Percentiles rank a stretch among this genome's conserved stretches.
Conservation (phyloP, 192 early-diverging fungal species). For the Podila horticola region DNA sequence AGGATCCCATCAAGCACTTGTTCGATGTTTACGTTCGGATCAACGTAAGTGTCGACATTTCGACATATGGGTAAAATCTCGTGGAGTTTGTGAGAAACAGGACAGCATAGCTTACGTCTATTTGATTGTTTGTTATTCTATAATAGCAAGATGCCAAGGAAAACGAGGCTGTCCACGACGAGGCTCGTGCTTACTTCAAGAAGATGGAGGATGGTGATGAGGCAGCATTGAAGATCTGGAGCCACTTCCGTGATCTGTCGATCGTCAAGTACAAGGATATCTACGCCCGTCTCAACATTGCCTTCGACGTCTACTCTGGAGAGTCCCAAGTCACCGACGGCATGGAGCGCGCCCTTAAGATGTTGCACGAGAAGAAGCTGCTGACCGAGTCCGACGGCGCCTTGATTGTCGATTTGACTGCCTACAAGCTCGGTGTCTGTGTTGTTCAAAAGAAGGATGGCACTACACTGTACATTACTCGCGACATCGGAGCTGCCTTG, state of each 20-base stretch:
- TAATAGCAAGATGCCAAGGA: constrained; percentile 69
- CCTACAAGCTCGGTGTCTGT: constrained; percentile 84
- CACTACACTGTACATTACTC: constrained; percentile 92
- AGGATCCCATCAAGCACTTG: constrained; percentile 90
- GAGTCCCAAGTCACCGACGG: constrained; percentile 90
- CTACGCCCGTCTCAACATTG: constrained; percentile 89
- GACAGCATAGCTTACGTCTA: constrained; percentile 15
- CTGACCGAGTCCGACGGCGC: constrained; percentile 85
- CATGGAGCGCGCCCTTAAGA: constrained; percentile 73
- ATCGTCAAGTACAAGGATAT: constrained; percentile 94
- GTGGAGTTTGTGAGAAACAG: background rate
- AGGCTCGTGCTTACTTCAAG: constrained; percentile 92
- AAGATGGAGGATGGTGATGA: constrained; percentile 95
- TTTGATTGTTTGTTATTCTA: background rate
- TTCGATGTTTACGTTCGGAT: constrained; percentile 94
- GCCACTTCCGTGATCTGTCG: constrained; percentile 86
- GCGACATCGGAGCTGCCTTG: constrained; percentile 96
- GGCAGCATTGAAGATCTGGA: constrained; percentile 83
- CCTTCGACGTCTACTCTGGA: constrained; percentile 96
- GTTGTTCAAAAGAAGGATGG: constrained; percentile 93
- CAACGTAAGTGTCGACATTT: constrained; percentile 78
- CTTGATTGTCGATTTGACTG: constrained; percentile 83
- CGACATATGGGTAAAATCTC: constrained; percentile 67
- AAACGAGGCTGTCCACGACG: constrained; percentile 76
- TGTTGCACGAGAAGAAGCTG: constrained; percentile 79